These are phyloP conservation scores for Cardamine resedifolia DNA, from an alignment of 345 rosid species.

Conservation along the genomic window DNA sequence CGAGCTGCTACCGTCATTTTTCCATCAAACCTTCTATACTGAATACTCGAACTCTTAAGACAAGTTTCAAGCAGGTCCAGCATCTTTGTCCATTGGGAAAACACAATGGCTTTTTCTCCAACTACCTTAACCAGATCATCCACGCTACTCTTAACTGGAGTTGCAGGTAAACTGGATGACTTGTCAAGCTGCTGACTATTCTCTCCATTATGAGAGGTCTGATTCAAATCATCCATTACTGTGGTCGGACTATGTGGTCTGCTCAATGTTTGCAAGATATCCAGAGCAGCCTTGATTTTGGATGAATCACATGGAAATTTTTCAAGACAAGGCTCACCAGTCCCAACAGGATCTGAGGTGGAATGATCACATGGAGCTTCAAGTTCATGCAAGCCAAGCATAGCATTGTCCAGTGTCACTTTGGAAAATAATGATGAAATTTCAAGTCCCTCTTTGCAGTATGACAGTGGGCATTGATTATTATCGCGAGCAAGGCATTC, in stretches of 20 bases:
- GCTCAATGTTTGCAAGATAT: constrained; percentile 63
- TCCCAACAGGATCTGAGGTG: constrained; percentile 42
- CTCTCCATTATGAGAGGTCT: constrained; percentile 32
- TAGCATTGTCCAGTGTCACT: constrained; percentile 45
- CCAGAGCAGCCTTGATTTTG: constrained; percentile 81
- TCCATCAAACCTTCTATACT: constrained; percentile 95
- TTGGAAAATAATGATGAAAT: constrained; percentile 57
- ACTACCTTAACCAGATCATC: constrained; percentile 39
- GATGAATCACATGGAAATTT: constrained; percentile 52
- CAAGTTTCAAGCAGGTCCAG: constrained; percentile 81
- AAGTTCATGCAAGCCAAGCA: constrained; percentile 2
- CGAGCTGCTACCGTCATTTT: constrained; percentile 92
- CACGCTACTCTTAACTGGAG: constrained; percentile 23
- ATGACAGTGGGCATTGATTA: constrained; percentile 60
- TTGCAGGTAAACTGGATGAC: constrained; percentile 28
- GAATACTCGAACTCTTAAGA: constrained; percentile 65
- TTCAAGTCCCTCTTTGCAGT: constrained; percentile 60
- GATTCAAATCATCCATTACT: constrained; percentile 23
- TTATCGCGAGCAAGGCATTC: constrained; percentile 79
- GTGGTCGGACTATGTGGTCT: constrained; percentile 31
- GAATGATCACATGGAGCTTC: constrained; percentile 38
- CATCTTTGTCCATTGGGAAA: constrained; percentile 98
- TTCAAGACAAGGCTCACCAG: constrained; percentile 29
- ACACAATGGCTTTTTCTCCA: constrained; percentile 87
- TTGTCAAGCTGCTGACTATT: neutral